phyloP scores from a whole-genome alignment of 2,329 filamentous ascomycete genomes.

The Tothia fuscella region DNA sequence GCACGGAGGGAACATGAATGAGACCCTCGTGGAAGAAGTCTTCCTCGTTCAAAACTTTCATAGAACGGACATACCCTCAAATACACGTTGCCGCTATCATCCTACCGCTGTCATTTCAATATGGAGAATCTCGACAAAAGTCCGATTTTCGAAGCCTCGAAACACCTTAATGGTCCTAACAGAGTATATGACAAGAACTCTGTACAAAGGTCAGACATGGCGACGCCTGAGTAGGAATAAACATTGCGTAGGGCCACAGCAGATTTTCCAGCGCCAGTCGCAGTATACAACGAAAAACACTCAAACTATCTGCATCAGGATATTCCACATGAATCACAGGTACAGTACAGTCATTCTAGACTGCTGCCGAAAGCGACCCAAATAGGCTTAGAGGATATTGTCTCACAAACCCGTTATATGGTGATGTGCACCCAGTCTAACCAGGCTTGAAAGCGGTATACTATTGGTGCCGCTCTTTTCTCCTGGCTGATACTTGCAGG shows the following conservation, averaged over 20 bases:
- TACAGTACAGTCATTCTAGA: conserved; percentile 2
- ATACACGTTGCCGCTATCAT: background rate
- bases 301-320: conserved; percentile 1
- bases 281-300: conserved; percentile 4
- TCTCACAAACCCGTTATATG: conserved; percentile 8
- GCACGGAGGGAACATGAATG: background rate
- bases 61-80: background rate
- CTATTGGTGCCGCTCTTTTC: conserved; percentile 5
- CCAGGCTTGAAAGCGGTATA: conserved; percentile 7
- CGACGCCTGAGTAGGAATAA: conserved; percentile 1
- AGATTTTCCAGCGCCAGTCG: conserved; percentile 3
- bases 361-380: conserved; percentile 3
- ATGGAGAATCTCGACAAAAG: background rate
- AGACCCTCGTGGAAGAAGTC: background rate
- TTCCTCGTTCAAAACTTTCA: background rate
- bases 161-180: background rate
- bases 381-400: background rate
- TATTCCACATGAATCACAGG: background rate
- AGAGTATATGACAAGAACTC: conserved; percentile 1
- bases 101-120: conserved; percentile 1
- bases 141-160: conserved; percentile 1
- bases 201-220: conserved; percentile 3
- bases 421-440: conserved; percentile 3
- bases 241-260: conserved; percentile 3
- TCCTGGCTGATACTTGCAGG: conserved; percentile 6